Evolutionary conservation across 1,284 basidiomycete species (phyloP), one percentile per base, ranked within the genome.

Genomic region (Cryptococcus maquisensis): DNA sequence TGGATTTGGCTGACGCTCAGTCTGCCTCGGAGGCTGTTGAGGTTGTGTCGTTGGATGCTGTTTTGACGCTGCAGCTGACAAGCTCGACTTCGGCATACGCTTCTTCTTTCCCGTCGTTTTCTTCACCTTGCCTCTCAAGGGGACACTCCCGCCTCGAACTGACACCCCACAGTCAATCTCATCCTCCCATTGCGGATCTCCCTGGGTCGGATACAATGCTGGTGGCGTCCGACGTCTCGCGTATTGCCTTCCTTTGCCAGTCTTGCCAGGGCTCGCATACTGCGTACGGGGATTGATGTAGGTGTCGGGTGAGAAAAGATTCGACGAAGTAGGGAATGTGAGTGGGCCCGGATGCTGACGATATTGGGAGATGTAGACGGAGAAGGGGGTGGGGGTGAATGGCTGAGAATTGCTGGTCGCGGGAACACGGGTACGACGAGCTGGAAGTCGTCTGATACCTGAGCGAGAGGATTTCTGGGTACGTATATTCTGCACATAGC

Each of bases 281-380:
- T 32, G 28, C 6, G 28, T 32, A 6, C 28, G 28, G 28, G 28
- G 28, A 32, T 32, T 32, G 28, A 32, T 10, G 28, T 32, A 43
- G 12, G 1, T 20, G n/a, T n/a, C 43, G 36, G 32, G 18, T 44
- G 21, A 41, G 36, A 44, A 16, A 23, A 44, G 42, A 16, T 20
- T 24, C 38, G 28, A 23, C 42, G 13, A 51, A 36, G 20, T 41
- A 26, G 32, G 46, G 35, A 21, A n/a, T 28, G 1, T 39, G 46
- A 44, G 21, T 37, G 32, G 41, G 43, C 6, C 24, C 16, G 8
- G 24, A 10, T 49, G 21, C 32, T 45, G 26, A 38, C 41, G 32
- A n/a, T 45, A 57, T 21, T 37, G 24, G n/a, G 45, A 18, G n/a
- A 42, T 43, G 40, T 56, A 56, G 5, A 54, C 51, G 4, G 39